Conservation (phyloP, 2,329 filamentous ascomycete species). For the Trichoderma simmonsii region DNA sequence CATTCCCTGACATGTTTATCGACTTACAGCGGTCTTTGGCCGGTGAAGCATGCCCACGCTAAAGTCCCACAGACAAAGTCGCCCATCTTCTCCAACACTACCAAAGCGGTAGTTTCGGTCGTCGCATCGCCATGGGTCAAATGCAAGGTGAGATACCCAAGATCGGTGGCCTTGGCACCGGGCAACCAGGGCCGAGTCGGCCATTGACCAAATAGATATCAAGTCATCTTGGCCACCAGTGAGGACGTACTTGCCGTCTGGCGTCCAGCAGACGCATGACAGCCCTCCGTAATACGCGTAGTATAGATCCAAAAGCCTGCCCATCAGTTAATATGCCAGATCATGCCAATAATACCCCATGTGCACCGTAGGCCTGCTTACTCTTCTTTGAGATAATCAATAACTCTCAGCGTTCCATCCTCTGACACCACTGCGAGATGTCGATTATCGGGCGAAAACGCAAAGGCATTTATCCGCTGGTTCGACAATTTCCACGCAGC, state of each 20-base stretch:
- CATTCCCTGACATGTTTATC: not conserved
- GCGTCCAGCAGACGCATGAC: slow-evolving; percentile 94
- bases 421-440: slow-evolving; percentile 89
- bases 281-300: slow-evolving; percentile 91
- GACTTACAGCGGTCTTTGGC: slow-evolving; percentile 70
- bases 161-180: slow-evolving; percentile 93
- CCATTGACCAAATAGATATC: slow-evolving; percentile 90
- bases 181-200: slow-evolving; percentile 79
- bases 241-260: slow-evolving; percentile 91
- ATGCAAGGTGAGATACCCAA: slow-evolving; percentile 90
- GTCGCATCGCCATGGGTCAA: slow-evolving; percentile 96
- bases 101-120: slow-evolving; percentile 94
- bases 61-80: slow-evolving; percentile 94
- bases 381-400: slow-evolving; percentile 91
- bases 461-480: slow-evolving; percentile 83
- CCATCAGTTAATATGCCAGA: slow-evolving; percentile 16
- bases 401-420: slow-evolving; percentile 82
- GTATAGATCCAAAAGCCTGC: slow-evolving; percentile 79
- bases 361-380: slow-evolving; percentile 41
- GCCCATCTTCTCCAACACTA: slow-evolving; percentile 90
- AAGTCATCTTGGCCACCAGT: slow-evolving; percentile 96
- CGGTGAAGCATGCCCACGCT: slow-evolving; percentile 93
- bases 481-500: slow-evolving; percentile 91
- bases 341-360: not conserved
- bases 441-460: slow-evolving; percentile 84